These are phyloP conservation scores for Chlamydomonas sp. DNA, from an alignment of 139 green algal genomes.

Conservation along the genomic window DNA sequence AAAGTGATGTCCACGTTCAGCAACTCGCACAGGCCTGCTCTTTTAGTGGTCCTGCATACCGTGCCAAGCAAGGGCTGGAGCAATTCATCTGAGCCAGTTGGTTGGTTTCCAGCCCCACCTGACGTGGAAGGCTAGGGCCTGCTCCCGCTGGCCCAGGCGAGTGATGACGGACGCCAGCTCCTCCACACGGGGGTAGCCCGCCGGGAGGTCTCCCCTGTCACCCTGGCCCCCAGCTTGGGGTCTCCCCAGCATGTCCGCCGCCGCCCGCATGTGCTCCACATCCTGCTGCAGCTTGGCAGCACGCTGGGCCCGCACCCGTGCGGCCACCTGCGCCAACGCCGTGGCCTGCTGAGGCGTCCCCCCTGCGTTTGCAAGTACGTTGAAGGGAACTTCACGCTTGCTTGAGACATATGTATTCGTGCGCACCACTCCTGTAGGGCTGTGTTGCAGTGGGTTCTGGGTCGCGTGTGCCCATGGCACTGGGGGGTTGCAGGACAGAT, in stretches of 20 bases:
- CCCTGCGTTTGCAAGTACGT: background rate
- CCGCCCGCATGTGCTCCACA: background rate
- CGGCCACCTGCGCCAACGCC: background rate
- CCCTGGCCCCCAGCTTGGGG: too few species aligned
- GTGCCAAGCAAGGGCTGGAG: too few species aligned
- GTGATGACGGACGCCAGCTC: background rate
- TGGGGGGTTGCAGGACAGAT: too few species aligned
- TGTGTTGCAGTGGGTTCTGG: too few species aligned
- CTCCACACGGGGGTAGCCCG: background rate
- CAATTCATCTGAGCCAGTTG: background rate
- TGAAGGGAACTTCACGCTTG: too few species aligned
- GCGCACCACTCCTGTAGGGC: too few species aligned
- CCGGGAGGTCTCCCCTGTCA: too few species aligned
- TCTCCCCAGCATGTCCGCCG: background rate
- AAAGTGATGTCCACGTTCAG: too few species aligned
- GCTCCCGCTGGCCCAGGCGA: background rate
- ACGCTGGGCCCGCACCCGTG: background rate
- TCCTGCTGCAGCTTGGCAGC: conserved; percentile 16
- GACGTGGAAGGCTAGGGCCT: conserved; percentile 24
- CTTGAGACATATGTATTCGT: too few species aligned
- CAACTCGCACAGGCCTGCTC: too few species aligned
- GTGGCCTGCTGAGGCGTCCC: background rate
- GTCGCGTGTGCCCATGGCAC: too few species aligned
- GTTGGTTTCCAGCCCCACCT: background rate
- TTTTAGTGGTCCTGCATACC: too few species aligned